A percentile compares a stretch with the other conserved stretches of the same genome.
These are phyloP conservation scores for Lactarius psammicola DNA, from an alignment of 768 basidiomycete genomes.

Conservation along the genomic window DNA sequence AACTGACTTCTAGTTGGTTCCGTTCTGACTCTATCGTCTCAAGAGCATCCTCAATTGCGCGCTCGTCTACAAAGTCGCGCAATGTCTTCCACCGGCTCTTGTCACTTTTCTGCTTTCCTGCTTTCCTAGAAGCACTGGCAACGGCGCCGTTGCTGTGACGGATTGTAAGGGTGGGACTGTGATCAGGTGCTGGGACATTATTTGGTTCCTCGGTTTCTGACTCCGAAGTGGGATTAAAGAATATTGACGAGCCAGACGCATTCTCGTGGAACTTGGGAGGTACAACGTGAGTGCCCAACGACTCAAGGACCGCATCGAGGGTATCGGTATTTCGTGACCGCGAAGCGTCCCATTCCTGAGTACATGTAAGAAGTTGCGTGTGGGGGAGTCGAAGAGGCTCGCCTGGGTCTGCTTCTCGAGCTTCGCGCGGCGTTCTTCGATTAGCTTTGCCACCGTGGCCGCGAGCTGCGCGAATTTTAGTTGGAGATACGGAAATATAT, in stretches of 20 bases:
- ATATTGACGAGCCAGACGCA: conserved; percentile 68
- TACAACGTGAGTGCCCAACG: conserved; percentile 67
- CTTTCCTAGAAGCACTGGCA: conserved; percentile 22
- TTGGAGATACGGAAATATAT: neutral
- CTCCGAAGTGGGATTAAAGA: conserved; percentile 68
- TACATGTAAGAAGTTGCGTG: neutral
- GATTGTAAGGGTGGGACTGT: conserved; percentile 47
- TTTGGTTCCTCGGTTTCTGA: conserved; percentile 34
- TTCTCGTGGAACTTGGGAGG: conserved; percentile 75
- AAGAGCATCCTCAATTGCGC: conserved; percentile 71
- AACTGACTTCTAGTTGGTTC: conserved; percentile 61
- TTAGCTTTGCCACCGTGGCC: conserved; percentile 65
- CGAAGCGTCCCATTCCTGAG: conserved; percentile 68
- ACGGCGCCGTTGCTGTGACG: conserved; percentile 29
- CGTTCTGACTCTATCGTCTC: conserved; percentile 74
- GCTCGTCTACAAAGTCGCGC: conserved; percentile 83
- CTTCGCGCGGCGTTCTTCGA: conserved; percentile 66
- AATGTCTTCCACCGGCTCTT: conserved; percentile 74
- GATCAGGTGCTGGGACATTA: conserved; percentile 29
- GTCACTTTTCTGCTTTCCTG: conserved; percentile 37
- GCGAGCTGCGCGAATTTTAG: conserved; percentile 51
- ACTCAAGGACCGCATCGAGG: conserved; percentile 69
- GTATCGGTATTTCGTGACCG: conserved; percentile 59
- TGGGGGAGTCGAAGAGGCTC: conserved; percentile 17
- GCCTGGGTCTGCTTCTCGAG: conserved; percentile 64